Evolutionary conservation across 192 early-diverging fungal genomes (phyloP).

Genomic region (Rhizoclosmatium globosum): DNA sequence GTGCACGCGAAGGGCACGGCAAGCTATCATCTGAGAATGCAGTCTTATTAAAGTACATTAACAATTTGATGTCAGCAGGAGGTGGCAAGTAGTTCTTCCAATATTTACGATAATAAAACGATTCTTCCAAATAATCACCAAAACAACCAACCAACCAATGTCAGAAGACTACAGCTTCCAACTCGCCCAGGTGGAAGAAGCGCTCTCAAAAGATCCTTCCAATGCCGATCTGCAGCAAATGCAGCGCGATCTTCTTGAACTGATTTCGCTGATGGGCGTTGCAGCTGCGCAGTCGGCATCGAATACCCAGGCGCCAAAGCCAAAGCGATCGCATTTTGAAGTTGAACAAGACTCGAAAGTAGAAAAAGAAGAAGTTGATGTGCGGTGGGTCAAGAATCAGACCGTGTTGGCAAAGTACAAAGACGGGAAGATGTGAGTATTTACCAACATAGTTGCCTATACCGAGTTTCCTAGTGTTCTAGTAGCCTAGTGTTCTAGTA

Average conservation of each 20-base stretch:
- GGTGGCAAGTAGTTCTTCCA: not conserved
- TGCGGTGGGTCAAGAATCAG: constrained; percentile 61
- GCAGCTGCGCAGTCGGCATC: not conserved
- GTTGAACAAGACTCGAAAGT: not conserved
- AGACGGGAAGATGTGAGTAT: constrained; percentile 76
- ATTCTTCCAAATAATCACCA: no score
- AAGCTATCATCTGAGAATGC: constrained; percentile 48
- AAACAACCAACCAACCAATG: not conserved
- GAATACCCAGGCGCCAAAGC: not conserved
- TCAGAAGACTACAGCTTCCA: constrained; percentile 65
- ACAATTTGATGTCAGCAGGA: constrained; percentile 53
- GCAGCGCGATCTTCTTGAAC: constrained; percentile 69
- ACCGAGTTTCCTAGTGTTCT: constrained; percentile 47
- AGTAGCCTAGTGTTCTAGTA: no score
- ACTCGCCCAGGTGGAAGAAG: constrained; percentile 75
- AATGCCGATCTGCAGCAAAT: constrained; percentile 76
- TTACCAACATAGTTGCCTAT: constrained; percentile 22
- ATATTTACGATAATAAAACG: not conserved
- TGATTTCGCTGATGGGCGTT: constrained; percentile 63
- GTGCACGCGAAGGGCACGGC: constrained; percentile 32
- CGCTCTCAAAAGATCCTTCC: constrained; percentile 69
- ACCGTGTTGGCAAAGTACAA: constrained; percentile 71
- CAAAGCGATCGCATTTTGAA: not conserved
- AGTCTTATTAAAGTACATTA: constrained; percentile 56
- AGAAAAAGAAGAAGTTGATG: constrained; percentile 1